Percentiles rank a stretch among this genome's conserved stretches.
phyloP scores from a whole-genome alignment of 495 filamentous ascomycete genomes.

The Tuber borchii region DNA sequence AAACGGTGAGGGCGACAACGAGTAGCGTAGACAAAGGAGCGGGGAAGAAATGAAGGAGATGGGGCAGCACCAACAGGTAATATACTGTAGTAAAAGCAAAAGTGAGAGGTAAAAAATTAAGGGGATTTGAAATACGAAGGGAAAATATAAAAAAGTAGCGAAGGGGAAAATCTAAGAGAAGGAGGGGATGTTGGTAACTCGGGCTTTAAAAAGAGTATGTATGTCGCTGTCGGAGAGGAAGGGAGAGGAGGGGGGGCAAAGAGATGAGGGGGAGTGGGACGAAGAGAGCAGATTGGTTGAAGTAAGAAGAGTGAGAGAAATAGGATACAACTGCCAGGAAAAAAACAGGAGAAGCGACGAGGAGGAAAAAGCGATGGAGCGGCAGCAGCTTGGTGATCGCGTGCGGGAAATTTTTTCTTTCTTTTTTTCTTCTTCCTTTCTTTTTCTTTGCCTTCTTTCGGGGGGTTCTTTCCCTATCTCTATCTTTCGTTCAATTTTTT shows the following conservation, averaged over 20 bases:
- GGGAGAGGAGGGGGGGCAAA: background rate
- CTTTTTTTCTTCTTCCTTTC: background rate
- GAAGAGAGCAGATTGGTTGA: background rate
- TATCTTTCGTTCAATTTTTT: background rate
- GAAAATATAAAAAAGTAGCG: background rate
- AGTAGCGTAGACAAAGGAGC: background rate
- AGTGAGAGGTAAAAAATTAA: background rate
- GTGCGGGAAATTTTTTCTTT: background rate
- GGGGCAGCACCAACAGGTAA: background rate
- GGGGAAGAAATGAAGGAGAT: background rate
- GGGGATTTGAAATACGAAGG: background rate
- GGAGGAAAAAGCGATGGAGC: background rate
- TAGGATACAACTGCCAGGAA: background rate
- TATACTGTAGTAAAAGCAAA: background rate
- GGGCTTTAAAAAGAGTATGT: constrained; percentile 3
- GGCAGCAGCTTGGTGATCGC: constrained; percentile 2
- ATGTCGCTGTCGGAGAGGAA: background rate
- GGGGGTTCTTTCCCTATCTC: background rate
- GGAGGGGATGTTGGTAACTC: background rate
- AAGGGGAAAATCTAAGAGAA: background rate
- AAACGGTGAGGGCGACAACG: constrained; percentile 8
- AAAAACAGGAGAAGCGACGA: background rate
- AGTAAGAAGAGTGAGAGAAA: background rate
- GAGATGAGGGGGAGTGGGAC: constrained; percentile 5
- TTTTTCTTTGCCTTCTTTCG: constrained; percentile 2